These are phyloP conservation scores for Mollisiaceae sp. DNA, from an alignment of 2,329 filamentous ascomycete species.

Conservation along the genomic window DNA sequence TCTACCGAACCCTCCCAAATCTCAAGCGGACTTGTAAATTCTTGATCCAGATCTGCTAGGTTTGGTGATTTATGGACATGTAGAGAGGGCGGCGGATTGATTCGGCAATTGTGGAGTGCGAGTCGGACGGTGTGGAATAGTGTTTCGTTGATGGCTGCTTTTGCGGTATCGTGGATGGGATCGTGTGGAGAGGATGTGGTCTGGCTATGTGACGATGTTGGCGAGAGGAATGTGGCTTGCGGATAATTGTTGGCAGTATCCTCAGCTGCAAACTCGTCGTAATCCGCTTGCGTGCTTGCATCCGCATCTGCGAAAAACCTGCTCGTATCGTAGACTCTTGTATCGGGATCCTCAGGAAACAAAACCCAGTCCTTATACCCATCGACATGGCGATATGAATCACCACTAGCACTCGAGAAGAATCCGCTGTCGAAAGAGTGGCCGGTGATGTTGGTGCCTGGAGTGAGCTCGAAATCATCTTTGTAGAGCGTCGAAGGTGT, in stretches of 20 bases:
- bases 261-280: background rate
- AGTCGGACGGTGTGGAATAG: background rate
- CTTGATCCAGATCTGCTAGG: background rate
- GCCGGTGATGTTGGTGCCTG: slow-evolving; percentile 2
- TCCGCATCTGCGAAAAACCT: slow-evolving; percentile 24
- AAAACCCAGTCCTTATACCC: slow-evolving; percentile 30
- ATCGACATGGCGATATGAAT: slow-evolving; percentile 7
- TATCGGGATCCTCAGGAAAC: slow-evolving; percentile 16
- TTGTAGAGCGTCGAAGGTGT: slow-evolving; percentile 5
- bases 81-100: background rate
- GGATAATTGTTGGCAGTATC: background rate
- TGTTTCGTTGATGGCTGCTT: background rate
- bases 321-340: slow-evolving; percentile 7
- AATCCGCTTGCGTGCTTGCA: background rate
- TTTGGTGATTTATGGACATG: background rate
- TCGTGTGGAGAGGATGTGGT: background rate
- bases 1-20: background rate
- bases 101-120: background rate
- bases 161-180: too few species aligned
- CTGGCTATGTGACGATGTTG: slow-evolving; percentile 1
- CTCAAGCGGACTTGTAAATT: background rate
- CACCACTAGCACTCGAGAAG: slow-evolving; percentile 12
- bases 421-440: slow-evolving; percentile 22
- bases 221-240: background rate
- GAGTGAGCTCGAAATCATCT: slow-evolving; percentile 5